A percentile compares a stretch with the other conserved stretches of the same genome.
Evolutionary conservation across 768 basidiomycete species (phyloP).

Genomic region (Tephrocybe rancida): DNA sequence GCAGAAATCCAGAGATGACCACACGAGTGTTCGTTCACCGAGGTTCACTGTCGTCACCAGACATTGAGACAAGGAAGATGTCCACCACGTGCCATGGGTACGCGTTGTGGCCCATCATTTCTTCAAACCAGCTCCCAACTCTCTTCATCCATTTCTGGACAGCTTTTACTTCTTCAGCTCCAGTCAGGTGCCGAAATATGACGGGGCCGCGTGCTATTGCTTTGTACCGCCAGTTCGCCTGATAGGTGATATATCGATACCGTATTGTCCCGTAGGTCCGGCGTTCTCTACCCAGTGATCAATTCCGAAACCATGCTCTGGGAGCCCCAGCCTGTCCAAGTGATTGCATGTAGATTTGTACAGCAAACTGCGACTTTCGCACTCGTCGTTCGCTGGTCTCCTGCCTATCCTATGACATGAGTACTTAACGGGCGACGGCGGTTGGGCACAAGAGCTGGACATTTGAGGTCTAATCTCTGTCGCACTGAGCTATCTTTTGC

Average conservation of each 20-base stretch:
- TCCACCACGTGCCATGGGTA: not conserved
- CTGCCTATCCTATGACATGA: not conserved
- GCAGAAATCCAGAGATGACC: no score
- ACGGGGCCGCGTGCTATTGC: conserved; percentile 12
- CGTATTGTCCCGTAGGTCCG: conserved; percentile 11
- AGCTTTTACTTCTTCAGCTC: conserved; percentile 3
- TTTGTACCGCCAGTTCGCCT: conserved; percentile 1
- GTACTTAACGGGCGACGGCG: not conserved
- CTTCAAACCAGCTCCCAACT: not conserved
- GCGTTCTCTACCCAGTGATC: not conserved
- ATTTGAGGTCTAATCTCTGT: not conserved
- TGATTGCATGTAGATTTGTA: not conserved
- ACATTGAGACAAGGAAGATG: not conserved
- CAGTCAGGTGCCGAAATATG: conserved; percentile 4
- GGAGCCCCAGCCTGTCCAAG: not conserved
- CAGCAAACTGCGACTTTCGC: not conserved
- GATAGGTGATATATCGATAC: conserved; percentile 9
- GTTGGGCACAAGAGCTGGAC: not conserved
- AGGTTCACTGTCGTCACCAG: no score
- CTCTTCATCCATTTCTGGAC: not conserved
- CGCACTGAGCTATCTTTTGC: not conserved
- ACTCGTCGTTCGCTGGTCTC: not conserved
- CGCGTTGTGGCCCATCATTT: not conserved
- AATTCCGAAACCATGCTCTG: not conserved
- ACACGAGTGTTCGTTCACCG: no score